These are phyloP conservation scores for Botryotinia convoluta DNA, from an alignment of 2,329 filamentous ascomycete species.

Conservation along the genomic window DNA sequence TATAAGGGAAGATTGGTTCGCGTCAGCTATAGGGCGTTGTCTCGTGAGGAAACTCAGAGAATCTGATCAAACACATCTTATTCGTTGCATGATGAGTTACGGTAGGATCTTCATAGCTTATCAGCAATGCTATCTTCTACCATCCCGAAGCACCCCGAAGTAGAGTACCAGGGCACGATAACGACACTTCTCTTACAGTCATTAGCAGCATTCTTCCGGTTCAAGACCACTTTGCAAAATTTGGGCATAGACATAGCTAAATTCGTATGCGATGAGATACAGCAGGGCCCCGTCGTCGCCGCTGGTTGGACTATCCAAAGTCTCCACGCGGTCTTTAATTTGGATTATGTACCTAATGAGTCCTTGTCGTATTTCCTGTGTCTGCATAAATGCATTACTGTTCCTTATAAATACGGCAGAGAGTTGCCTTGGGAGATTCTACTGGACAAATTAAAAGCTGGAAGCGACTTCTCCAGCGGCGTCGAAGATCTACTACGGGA, in stretches of 20 bases:
- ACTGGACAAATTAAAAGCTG: not conserved
- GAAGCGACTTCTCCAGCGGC: not conserved
- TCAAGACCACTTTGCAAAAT: not conserved
- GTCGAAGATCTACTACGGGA: not conserved
- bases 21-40: not conserved
- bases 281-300: too few relatives aligned
- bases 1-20: not conserved
- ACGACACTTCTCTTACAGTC: not conserved
- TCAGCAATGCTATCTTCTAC: not conserved
- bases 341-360: not conserved
- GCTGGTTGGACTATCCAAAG: not conserved
- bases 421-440: not conserved
- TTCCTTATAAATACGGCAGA: not conserved
- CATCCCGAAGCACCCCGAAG: not conserved
- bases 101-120: not conserved
- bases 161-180: not conserved
- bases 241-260: not conserved
- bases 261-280: not conserved
- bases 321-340: not conserved
- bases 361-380: not conserved
- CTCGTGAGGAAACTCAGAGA: not conserved
- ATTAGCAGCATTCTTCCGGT: not conserved
- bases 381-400: fast-evolving
- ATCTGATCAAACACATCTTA: not conserved
- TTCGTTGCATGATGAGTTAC: not conserved